Conservation (phyloP, 208 protist genomes). For the Strigomonas culicis region DNA sequence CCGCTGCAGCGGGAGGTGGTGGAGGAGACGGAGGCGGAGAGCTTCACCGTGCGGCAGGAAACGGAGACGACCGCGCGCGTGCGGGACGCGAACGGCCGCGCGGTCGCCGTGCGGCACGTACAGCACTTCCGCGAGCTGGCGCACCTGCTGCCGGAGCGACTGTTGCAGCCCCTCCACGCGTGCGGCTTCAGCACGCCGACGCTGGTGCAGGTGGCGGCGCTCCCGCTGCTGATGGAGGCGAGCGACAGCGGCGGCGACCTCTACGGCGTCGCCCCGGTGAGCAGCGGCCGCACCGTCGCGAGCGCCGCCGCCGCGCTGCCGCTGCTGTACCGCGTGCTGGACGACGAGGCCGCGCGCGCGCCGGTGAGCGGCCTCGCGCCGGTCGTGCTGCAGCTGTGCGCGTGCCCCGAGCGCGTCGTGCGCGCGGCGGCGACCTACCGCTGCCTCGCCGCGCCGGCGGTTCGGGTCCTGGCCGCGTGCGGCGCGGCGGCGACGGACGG, state of each 20-base stretch:
- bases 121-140: slow-evolving; percentile 42
- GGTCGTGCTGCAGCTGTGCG: slow-evolving; percentile 94
- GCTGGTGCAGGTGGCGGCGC: slow-evolving; percentile 75
- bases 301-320: slow-evolving; percentile 93
- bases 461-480: slow-evolving; percentile 47
- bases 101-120: slow-evolving; percentile 26
- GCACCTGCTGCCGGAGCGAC: slow-evolving; percentile 37
- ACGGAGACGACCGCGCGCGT: slow-evolving; percentile 40
- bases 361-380: slow-evolving; percentile 27
- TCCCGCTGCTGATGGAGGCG: slow-evolving; percentile 74
- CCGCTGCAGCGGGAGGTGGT: slow-evolving; percentile 42
- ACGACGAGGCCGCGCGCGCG: neutral
- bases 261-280: slow-evolving; percentile 93
- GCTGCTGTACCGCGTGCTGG: slow-evolving; percentile 17
- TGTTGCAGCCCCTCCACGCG: slow-evolving; percentile 32
- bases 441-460: slow-evolving; percentile 41
- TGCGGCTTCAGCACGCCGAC: slow-evolving; percentile 57
- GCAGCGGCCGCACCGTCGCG: slow-evolving; percentile 95
- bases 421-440: slow-evolving; percentile 95
- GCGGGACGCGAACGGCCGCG: slow-evolving; percentile 46
- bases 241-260: slow-evolving; percentile 93
- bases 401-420: slow-evolving; percentile 94
- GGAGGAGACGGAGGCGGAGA: slow-evolving; percentile 27
- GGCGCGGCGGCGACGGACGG: neutral
- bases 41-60: slow-evolving; percentile 30